Base-by-base conservation (phyloP, 2,329 filamentous ascomycete species). In the Aspergillus sp. region DNA sequence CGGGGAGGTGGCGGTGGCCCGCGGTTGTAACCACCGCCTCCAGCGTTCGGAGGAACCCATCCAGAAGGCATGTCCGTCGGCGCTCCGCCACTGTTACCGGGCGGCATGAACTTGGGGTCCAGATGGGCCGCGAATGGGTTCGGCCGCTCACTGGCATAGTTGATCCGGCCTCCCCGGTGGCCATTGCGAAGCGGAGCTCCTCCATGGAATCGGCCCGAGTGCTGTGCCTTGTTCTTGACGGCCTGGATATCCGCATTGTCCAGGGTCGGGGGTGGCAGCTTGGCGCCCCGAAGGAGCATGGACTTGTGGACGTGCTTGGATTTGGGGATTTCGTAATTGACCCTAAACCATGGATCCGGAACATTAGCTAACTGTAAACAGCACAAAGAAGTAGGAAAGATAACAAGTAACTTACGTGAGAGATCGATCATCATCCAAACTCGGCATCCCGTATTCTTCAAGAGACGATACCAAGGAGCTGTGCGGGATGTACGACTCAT, bases 251-350 rank as follows among this genome's bases (percentile, higher is more conserved):
- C 93, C 60, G 84, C 85, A 36, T 86, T 83, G 59, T 90, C 90
- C 1, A 99, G 84, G 8, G 87, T 89, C 1, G 91, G 86, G 2
- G 83, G 78, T 4, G 90, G 86, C 59, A 93, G 83, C 68, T 89
- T 87, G 41, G 93, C 88, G 11, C 95, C 95, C 2, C 92, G 88
- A 38, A 99, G 83, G 13, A 99, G 84, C 90, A 96, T 96, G 5
- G 93, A 97, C 74, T 97, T 97, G 78, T 99, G 95, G 4, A 86
- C 81, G 68, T 91, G 85, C 8, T 81, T 82, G 17, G 86, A 86
- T 42, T 84, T 82, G 0, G 94, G 93, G 78, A 97, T 90, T 48
- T 92, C 87, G 73, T 96, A 99, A 70, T 90, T 82, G 10, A 98
- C 92, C 71, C 90, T 96, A 15, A 36, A 13, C 4, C 48, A 11